Evolutionary conservation across 139 green algal species (phyloP).

Genomic region (Tetraselmis striata): DNA sequence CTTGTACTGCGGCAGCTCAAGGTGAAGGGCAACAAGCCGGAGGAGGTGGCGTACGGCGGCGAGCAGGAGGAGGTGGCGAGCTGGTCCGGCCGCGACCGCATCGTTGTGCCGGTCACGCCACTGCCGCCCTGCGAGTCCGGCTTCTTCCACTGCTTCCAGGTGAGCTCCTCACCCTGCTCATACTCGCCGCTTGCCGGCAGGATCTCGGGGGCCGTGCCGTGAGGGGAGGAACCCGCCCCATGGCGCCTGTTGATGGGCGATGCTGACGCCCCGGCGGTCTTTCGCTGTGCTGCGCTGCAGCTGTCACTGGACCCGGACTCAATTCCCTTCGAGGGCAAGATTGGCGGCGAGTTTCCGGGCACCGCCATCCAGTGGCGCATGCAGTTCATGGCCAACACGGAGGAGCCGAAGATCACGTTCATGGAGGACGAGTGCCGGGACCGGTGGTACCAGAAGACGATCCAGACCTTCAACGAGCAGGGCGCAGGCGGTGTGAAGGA

Average conservation of each 20-base stretch:
- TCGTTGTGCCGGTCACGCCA: not conserved
- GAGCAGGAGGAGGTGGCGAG: not conserved
- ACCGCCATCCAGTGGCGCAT: not conserved
- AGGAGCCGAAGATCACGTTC: not conserved
- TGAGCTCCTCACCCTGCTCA: not conserved
- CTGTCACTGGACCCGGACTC: not conserved
- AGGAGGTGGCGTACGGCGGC: not conserved
- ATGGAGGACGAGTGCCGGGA: not conserved
- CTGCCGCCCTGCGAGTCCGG: not conserved
- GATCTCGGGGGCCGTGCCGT: too few relatives aligned
- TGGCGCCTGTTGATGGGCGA: not conserved
- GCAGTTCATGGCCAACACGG: not conserved
- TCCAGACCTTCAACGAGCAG: not conserved
- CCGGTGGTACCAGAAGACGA: not conserved
- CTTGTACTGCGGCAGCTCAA: not conserved
- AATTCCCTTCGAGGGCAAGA: not conserved
- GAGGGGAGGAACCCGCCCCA: too few relatives aligned
- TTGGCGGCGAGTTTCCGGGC: not conserved
- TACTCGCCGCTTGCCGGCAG: too few relatives aligned
- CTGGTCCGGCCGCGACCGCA: not conserved
- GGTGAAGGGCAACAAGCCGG: not conserved
- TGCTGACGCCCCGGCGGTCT: not conserved
- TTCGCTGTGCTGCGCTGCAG: too few relatives aligned
- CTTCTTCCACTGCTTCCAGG: not conserved
- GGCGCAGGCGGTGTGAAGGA: not conserved